Evolutionary conservation across 1,284 basidiomycete genomes (phyloP), one percentile per base, ranked within the genome.

Genomic region (Neonothopanus nambi): DNA sequence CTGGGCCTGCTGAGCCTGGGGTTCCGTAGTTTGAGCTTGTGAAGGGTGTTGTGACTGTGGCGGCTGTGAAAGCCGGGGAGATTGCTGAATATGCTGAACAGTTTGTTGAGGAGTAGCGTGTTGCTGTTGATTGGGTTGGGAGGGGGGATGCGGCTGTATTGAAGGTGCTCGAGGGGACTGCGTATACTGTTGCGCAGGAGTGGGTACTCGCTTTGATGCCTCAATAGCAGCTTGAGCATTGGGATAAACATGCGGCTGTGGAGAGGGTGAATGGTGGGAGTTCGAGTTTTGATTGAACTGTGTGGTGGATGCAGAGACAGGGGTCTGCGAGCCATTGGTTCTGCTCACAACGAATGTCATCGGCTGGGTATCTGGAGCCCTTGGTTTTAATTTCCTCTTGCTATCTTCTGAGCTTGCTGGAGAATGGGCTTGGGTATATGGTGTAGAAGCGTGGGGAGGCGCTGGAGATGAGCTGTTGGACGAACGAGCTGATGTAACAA

Each of bases 171-270:
- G 48, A 18, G 55, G 55, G 15, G 51, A 53, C 12, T 48, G 51
- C 13, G 35, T 44, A 36, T 35, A 51, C n/a, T 39, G 36, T 20
- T 53, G 47, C 9, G 37, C 36, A 13, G 51, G 55, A 18, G 55
- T 57, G 6, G 54, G 43, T 20, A 47, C 24, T 20, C 51, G 47
- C 40, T 42, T 56, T 23, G 66, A 65, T 8, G 70, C 67, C 21
- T 71, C 69, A 20, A 67, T 64, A 8, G 69, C 66, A 6, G 68
- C 65, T 54, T 72, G 71, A 9, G 70, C 60, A 48, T 47, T 70
- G 3, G 69, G 60, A 58, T 74, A 73, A 8, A 69, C 61, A 47
- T 70, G 70, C 12, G 70, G 67, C 47, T 65, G 61, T 15, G 62
- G 49, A 47, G 59, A 58, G 8, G 63, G 58, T 26, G 65, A 65